Percentiles rank a stretch among this genome's conserved stretches.
Conservation (phyloP, 257 asterid genomes). For the Prunella vulgaris region DNA sequence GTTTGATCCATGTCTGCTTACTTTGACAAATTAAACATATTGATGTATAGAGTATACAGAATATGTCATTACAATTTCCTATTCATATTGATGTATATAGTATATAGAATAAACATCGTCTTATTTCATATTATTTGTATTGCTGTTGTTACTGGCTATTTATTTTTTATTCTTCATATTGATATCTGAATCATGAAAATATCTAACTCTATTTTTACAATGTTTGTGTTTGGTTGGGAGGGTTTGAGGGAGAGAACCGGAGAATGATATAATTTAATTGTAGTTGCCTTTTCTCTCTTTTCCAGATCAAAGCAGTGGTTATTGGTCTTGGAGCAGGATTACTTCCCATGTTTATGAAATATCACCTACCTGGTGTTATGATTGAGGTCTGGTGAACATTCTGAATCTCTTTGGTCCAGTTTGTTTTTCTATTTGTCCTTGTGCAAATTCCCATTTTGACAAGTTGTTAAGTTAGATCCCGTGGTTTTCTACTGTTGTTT, state of each 20-base stretch:
- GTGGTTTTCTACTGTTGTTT: constrained; percentile 33
- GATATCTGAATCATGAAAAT: not conserved
- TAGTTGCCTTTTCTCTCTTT: constrained; percentile 12
- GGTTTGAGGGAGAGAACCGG: not conserved
- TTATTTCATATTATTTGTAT: not conserved
- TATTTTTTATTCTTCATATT: not conserved
- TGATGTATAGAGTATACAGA: no score
- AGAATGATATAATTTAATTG: not conserved
- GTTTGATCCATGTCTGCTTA: no score
- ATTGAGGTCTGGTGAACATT: constrained; percentile 50
- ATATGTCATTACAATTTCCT: not conserved
- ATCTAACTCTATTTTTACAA: not conserved
- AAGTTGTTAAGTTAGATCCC: constrained; percentile 84
- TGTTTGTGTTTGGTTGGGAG: not conserved
- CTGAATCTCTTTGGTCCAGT: not conserved
- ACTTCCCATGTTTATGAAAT: constrained; percentile 88
- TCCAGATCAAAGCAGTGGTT: constrained; percentile 62
- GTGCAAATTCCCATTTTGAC: constrained; percentile 27
- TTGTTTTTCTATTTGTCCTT: constrained; percentile 14
- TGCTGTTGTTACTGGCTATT: not conserved
- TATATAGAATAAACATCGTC: not conserved
- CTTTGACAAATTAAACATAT: no score
- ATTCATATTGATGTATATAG: not conserved
- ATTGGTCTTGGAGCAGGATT: constrained; percentile 98
- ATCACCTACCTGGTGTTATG: constrained; percentile 47